Evolutionary conservation across 192 early-diverging fungal genomes (phyloP), one percentile per base, ranked within the genome.

Genomic region (Neocallimastix lanati): DNA sequence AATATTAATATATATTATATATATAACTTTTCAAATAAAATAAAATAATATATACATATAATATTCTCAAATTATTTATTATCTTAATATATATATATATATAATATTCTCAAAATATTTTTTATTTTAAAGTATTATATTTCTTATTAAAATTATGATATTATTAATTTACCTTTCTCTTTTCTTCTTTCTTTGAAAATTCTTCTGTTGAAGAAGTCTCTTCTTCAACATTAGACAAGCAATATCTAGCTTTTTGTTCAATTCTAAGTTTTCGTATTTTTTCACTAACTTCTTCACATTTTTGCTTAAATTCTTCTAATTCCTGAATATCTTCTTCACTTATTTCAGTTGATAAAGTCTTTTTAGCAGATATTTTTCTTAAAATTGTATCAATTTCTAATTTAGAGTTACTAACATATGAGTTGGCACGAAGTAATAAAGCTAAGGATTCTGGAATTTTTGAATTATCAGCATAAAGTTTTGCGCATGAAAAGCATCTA

Each of bases 381-480:
- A 29, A 37, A 37, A 85, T 78, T 80, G 85, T 83, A 28, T 80
- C 81, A 12, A 89, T 37, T 12, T 84, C 81, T n/a, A 88, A 85
- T 35, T 85, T 84, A 1, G 88, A 81, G 78, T 87, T 85, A 25
- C 88, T 84, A 28, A 90, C 78, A 77, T 91, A 86, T 29, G 83
- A 79, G 76, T 79, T 78, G 11, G 89, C 87, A 28, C 90, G 90
- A 29, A 88, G 87, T 83, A 87, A 91, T 14, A 94, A 83, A 16
- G 87, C 86, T 28, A 89, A 78, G 0, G 92, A 87, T 79, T 92
- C 89, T 25, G 83, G 81, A 77, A 82, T 82, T 78, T 87, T 85
- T 38, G 79, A 78, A 25, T 84, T 27, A 29, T 82, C 80, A 9
- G 85, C 81, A 81, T 90, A 90, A 36, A 88, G 85, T 18, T 81